These are phyloP conservation scores for Phytophthora cactorum DNA, from an alignment of 352 stramenopile species.

Conservation along the genomic window DNA sequence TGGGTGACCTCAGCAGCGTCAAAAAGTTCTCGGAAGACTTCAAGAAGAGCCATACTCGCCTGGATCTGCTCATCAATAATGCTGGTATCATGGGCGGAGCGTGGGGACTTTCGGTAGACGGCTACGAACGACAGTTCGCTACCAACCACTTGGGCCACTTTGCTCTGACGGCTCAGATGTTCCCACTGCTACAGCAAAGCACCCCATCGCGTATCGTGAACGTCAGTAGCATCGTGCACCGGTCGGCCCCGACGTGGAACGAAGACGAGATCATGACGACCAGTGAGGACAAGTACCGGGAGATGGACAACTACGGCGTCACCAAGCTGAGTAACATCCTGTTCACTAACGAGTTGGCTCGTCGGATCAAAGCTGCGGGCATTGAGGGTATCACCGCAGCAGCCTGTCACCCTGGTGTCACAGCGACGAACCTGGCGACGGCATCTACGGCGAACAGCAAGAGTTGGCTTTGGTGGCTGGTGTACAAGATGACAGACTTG, in stretches of 20 bases:
- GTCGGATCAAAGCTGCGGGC: slow-evolving; percentile 30
- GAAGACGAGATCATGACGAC: slow-evolving; percentile 22
- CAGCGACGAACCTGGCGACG: slow-evolving; percentile 35
- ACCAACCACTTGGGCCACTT: slow-evolving; percentile 77
- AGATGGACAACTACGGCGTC: slow-evolving; percentile 66
- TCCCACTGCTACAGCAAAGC: slow-evolving; percentile 38
- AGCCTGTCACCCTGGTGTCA: slow-evolving; percentile 41
- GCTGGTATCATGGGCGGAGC: slow-evolving; percentile 53
- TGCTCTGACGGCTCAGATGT: slow-evolving; percentile 45
- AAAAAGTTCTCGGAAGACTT: slow-evolving; percentile 44
- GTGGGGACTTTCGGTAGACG: slow-evolving; percentile 38
- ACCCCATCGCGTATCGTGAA: slow-evolving; percentile 43
- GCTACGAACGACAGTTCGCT: slow-evolving; percentile 60
- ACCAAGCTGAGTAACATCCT: slow-evolving; percentile 94
- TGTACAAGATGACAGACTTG: slow-evolving; percentile 32
- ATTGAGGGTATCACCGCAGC: slow-evolving; percentile 38
- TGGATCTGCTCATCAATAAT: slow-evolving; percentile 76
- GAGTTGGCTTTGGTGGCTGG: slow-evolving; percentile 26
- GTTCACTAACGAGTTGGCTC: slow-evolving; percentile 90
- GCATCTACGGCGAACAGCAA: slow-evolving; percentile 9
- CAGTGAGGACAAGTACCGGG: slow-evolving; percentile 29
- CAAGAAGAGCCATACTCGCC: slow-evolving; percentile 17
- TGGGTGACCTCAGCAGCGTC: slow-evolving; percentile 48
- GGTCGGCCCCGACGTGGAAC: slow-evolving; percentile 13
- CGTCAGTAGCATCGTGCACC: slow-evolving; percentile 48